A percentile compares a stretch with the other conserved stretches of the same genome.
These are phyloP conservation scores for Fistulifera pelliculosa DNA, from an alignment of 108 stramenopile genomes.

Conservation along the genomic window DNA sequence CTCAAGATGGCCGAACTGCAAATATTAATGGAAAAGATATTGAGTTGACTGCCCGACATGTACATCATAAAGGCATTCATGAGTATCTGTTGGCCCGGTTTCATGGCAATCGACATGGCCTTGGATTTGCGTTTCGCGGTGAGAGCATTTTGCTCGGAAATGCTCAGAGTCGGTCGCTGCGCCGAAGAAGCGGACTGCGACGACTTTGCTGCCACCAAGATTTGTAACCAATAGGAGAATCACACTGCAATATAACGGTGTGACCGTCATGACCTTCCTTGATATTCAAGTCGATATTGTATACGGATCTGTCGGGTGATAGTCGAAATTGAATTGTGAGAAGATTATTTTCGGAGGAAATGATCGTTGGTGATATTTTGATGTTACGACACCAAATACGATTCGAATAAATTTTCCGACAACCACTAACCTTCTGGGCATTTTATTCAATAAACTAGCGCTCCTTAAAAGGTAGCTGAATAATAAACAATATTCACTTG, in stretches of 20 bases:
- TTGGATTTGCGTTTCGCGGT: constrained; percentile 49
- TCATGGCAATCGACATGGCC: constrained; percentile 83
- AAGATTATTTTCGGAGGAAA: too few relatives aligned
- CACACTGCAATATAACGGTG: constrained; percentile 12
- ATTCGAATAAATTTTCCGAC: too few relatives aligned
- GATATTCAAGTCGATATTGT: constrained; percentile 29
- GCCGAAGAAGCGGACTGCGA: constrained; percentile 5
- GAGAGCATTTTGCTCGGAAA: constrained; percentile 28
- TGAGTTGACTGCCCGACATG: constrained; percentile 87
- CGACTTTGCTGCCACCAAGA: constrained; percentile 9
- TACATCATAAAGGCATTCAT: constrained; percentile 97
- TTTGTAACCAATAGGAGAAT: constrained; percentile 16
- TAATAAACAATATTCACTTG: too few relatives aligned
- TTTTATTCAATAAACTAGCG: too few relatives aligned
- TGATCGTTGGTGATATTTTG: too few relatives aligned
- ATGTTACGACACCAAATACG: too few relatives aligned
- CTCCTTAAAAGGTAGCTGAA: too few relatives aligned
- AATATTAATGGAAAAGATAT: constrained; percentile 88
- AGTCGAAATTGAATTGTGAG: too few relatives aligned
- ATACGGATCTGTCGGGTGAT: background rate
- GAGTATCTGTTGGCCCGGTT: constrained; percentile 77
- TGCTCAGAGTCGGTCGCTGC: background rate
- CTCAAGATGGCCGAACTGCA: constrained; percentile 80
- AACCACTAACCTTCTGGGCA: too few relatives aligned
- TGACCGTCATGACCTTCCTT: constrained; percentile 34